phyloP scores from a whole-genome alignment of 352 stramenopile genomes.

The Achlya hypogyna region DNA sequence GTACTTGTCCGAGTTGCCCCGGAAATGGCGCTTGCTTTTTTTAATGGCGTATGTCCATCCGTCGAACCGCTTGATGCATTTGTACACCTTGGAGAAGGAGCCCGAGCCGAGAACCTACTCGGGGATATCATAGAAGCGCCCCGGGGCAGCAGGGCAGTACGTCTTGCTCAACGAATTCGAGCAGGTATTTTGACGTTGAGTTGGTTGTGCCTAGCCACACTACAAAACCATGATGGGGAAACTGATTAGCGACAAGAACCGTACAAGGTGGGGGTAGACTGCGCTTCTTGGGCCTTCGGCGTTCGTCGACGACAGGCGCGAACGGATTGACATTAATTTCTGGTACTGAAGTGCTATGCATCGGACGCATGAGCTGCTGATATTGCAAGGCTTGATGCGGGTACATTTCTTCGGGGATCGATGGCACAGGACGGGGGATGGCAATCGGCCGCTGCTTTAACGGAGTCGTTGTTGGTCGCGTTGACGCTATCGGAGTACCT shows the following conservation, averaged over 20 bases:
- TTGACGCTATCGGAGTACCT: slow-evolving; percentile 59
- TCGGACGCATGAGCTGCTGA: too few relatives aligned
- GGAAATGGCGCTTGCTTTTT: slow-evolving; percentile 79
- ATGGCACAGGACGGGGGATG: background rate
- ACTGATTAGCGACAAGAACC: background rate
- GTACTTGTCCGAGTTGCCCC: slow-evolving; percentile 74
- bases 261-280: background rate
- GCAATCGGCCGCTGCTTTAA: slow-evolving; percentile 37
- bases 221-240: background rate
- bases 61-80: slow-evolving; percentile 81
- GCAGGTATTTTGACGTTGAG: slow-evolving; percentile 60
- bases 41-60: slow-evolving; percentile 82
- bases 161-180: slow-evolving; percentile 69
- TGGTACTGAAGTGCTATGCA: background rate
- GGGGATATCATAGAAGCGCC: background rate
- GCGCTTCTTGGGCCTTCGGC: slow-evolving; percentile 3
- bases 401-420: background rate
- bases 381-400: background rate
- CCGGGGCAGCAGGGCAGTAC: slow-evolving; percentile 22
- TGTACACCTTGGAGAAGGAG: slow-evolving; percentile 82
- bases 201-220: slow-evolving; percentile 20
- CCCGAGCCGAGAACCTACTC: slow-evolving; percentile 65
- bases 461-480: slow-evolving; percentile 35
- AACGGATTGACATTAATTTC: slow-evolving; percentile 16
- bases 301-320: background rate